A percentile compares a stretch with the other conserved stretches of the same genome.
phyloP scores from a whole-genome alignment of 495 filamentous ascomycete species.

The Penicillium lagena region DNA sequence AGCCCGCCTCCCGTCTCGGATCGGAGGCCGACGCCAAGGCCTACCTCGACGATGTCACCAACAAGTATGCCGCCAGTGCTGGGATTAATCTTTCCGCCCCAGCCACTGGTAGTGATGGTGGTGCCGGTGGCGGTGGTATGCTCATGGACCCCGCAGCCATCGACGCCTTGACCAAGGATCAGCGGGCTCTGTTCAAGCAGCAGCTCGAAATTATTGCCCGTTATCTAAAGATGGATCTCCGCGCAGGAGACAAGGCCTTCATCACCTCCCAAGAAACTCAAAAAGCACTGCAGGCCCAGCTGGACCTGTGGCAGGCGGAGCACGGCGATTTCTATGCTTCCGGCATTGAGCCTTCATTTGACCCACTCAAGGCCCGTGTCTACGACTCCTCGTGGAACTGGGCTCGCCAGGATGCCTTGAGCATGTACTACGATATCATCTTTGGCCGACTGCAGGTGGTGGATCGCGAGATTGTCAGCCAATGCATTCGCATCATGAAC shows the following conservation, averaged over 20 bases:
- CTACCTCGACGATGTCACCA: conserved; percentile 77
- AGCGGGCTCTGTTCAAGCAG: conserved; percentile 91
- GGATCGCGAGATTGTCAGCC: conserved; percentile 96
- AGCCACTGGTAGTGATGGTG: conserved; percentile 66
- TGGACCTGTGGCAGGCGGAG: conserved; percentile 91
- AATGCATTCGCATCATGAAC: conserved; percentile 99
- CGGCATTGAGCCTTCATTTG: conserved; percentile 92
- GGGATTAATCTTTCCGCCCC: conserved; percentile 82
- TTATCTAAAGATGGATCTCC: conserved; percentile 94
- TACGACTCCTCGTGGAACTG: conserved; percentile 99
- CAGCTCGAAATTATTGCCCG: conserved; percentile 91
- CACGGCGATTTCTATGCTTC: conserved; percentile 94
- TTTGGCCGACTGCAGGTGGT: conserved; percentile 90
- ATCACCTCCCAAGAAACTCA: conserved; percentile 76
- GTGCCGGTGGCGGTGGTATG: conserved; percentile 68
- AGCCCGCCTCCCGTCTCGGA: conserved; percentile 80
- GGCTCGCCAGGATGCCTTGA: conserved; percentile 93
- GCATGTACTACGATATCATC: conserved; percentile 99
- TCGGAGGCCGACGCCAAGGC: conserved; percentile 87
- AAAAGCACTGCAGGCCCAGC: conserved; percentile 79
- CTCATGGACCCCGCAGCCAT: conserved; percentile 99
- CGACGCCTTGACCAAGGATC: conserved; percentile 95
- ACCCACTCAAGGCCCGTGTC: conserved; percentile 83
- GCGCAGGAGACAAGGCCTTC: conserved; percentile 89
- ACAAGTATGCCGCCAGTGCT: conserved; percentile 82